These are phyloP conservation scores for Myxozyma geophila DNA, from an alignment of 805 yeast genomes.

Conservation along the genomic window DNA sequence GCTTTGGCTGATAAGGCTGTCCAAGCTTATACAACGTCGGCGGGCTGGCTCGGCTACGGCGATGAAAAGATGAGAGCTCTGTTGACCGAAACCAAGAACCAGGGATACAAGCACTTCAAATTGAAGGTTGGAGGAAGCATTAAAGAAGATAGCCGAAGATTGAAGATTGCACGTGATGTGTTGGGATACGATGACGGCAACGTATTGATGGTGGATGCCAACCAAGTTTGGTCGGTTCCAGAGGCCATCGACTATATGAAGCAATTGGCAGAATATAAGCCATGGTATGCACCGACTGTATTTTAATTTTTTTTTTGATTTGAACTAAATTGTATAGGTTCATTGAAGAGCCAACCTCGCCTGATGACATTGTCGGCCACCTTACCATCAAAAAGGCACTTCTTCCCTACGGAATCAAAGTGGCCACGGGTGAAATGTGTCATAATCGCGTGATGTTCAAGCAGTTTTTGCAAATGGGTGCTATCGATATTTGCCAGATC, in stretches of 20 bases:
- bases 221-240: slow-evolving; percentile 48
- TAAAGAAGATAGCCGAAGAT: slow-evolving; percentile 47
- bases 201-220: slow-evolving; percentile 46
- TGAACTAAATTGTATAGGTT: slow-evolving; percentile 25
- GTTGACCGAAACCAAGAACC: slow-evolving; percentile 45
- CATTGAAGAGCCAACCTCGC: slow-evolving; percentile 48
- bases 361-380: slow-evolving; percentile 47
- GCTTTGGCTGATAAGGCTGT: slow-evolving; percentile 48
- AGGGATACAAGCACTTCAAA: slow-evolving; percentile 51
- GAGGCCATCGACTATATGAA: slow-evolving; percentile 46
- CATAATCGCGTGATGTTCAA: slow-evolving; percentile 47
- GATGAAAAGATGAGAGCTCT: slow-evolving; percentile 50
- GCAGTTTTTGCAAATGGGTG: slow-evolving; percentile 43
- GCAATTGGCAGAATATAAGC: slow-evolving; percentile 43
- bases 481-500: slow-evolving; percentile 45
- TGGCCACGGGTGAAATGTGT: slow-evolving; percentile 48
- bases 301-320: not conserved
- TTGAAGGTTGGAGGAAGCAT: slow-evolving; percentile 51
- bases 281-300: slow-evolving; percentile 35
- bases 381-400: slow-evolving; percentile 43
- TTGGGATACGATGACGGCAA: slow-evolving; percentile 48
- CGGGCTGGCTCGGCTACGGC: slow-evolving; percentile 52
- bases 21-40: slow-evolving; percentile 53
- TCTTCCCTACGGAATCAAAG: slow-evolving; percentile 43
- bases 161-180: slow-evolving; percentile 49